Conservation (phyloP, 2,329 filamentous ascomycete genomes). For the Acrocalymma vagum region DNA sequence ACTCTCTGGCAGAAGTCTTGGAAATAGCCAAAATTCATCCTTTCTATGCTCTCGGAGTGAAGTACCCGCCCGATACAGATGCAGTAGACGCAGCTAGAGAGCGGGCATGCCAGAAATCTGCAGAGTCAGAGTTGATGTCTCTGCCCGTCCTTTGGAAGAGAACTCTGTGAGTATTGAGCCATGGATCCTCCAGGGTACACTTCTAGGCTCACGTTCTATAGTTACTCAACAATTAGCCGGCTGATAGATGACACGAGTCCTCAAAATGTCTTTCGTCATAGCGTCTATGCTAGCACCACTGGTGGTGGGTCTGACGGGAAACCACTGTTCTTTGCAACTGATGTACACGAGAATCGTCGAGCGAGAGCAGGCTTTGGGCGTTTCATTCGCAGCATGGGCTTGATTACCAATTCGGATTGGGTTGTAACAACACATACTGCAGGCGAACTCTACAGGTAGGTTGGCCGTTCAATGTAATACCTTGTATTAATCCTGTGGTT, state of each 20-base stretch:
- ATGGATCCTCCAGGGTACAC: background rate
- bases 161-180: slow-evolving; percentile 3
- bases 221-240: slow-evolving; percentile 2
- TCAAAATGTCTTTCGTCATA: background rate
- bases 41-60: slow-evolving; percentile 2
- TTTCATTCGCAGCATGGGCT: slow-evolving; percentile 1
- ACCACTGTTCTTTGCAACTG: slow-evolving; percentile 1
- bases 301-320: background rate
- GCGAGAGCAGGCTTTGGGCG: slow-evolving; percentile 2
- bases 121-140: slow-evolving; percentile 5
- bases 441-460: slow-evolving; percentile 4
- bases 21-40: slow-evolving; percentile 4
- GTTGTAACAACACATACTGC: slow-evolving; percentile 2
- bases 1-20: slow-evolving; percentile 1
- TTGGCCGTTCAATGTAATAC: too few relatives aligned
- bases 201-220: background rate
- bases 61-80: slow-evolving; percentile 4
- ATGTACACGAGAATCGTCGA: slow-evolving; percentile 3
- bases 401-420: background rate
- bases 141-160: slow-evolving; percentile 2
- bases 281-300: slow-evolving; percentile 2
- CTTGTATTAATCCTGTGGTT: background rate
- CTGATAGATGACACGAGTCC: slow-evolving; percentile 1
- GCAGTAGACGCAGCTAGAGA: background rate
- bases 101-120: slow-evolving; percentile 1